These are phyloP conservation scores for Cutaneotrichosporon mucoides DNA, from an alignment of 1,284 basidiomycete species.

Conservation along the genomic window DNA sequence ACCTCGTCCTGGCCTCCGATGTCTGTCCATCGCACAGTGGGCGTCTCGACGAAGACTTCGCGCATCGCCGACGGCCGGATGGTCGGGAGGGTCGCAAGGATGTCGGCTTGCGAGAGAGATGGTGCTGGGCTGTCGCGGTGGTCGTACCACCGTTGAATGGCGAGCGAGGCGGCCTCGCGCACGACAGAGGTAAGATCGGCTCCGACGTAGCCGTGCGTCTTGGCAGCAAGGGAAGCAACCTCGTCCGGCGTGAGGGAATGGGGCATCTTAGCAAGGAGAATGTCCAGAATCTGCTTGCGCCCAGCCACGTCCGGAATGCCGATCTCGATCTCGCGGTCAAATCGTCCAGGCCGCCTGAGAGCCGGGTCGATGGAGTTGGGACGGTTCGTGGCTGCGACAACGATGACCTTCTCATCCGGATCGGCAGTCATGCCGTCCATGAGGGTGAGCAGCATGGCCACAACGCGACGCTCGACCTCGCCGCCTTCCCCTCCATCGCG, in stretches of 20 bases:
- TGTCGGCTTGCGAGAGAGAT: conserved; percentile 60
- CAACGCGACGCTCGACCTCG: conserved; percentile 93
- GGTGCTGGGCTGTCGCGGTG: conserved; percentile 34
- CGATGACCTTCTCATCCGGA: conserved; percentile 63
- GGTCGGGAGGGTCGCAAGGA: conserved; percentile 65
- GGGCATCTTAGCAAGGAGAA: conserved; percentile 75
- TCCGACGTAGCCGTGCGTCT: conserved; percentile 95
- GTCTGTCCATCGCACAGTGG: conserved; percentile 77
- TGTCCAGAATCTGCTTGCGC: conserved; percentile 74
- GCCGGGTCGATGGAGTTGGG: conserved; percentile 98
- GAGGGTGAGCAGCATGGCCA: conserved; percentile 89
- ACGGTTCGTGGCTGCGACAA: conserved; percentile 95
- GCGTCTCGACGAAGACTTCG: conserved; percentile 82
- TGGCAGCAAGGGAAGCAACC: conserved; percentile 64
- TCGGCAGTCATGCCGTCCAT: conserved; percentile 80
- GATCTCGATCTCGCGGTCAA: conserved; percentile 96
- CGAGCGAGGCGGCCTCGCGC: conserved; percentile 84
- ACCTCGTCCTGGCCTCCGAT: conserved; percentile 79
- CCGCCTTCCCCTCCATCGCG: conserved; percentile 79
- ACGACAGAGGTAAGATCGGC: conserved; percentile 90
- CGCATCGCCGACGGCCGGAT: conserved; percentile 93
- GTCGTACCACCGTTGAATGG: conserved; percentile 76
- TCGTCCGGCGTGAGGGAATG: conserved; percentile 63
- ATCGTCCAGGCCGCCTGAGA: conserved; percentile 84
- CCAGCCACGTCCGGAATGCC: conserved; percentile 85